These are phyloP conservation scores for Aspergillus avenaceus DNA, from an alignment of 495 filamentous ascomycete genomes.

Conservation along the genomic window DNA sequence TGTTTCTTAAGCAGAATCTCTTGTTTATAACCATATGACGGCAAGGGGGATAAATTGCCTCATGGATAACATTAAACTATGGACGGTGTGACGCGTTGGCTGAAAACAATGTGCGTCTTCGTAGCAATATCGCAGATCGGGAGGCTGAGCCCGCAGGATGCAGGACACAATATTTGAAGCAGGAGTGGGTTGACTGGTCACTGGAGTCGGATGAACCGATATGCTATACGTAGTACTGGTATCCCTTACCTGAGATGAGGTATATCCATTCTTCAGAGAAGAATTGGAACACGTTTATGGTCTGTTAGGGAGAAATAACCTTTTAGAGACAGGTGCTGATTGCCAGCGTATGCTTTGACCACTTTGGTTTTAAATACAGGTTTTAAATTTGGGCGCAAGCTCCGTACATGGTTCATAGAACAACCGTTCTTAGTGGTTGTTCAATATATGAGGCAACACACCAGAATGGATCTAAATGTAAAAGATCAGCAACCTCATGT, in stretches of 20 bases:
- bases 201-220: constrained; percentile 5
- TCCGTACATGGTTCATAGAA: neutral
- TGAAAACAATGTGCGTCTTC: constrained; percentile 9
- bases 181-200: constrained; percentile 6
- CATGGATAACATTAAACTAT: constrained; percentile 2
- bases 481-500: constrained; percentile 13
- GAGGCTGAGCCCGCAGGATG: constrained; percentile 18
- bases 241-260: constrained; percentile 5
- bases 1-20: neutral
- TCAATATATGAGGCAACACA: neutral
- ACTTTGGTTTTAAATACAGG: neutral
- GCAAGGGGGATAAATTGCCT: constrained; percentile 10
- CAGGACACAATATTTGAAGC: constrained; percentile 3
- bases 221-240: constrained; percentile 14
- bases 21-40: neutral
- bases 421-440: constrained; percentile 1
- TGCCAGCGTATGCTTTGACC: neutral
- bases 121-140: constrained; percentile 10
- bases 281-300: constrained; percentile 1
- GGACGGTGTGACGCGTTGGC: constrained; percentile 25
- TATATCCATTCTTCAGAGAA: neutral
- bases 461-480: constrained; percentile 2
- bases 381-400: neutral
- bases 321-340: neutral
- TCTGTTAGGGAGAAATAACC: neutral